phyloP scores from a whole-genome alignment of 345 rosid species.

The Rhodamnia argentea region DNA sequence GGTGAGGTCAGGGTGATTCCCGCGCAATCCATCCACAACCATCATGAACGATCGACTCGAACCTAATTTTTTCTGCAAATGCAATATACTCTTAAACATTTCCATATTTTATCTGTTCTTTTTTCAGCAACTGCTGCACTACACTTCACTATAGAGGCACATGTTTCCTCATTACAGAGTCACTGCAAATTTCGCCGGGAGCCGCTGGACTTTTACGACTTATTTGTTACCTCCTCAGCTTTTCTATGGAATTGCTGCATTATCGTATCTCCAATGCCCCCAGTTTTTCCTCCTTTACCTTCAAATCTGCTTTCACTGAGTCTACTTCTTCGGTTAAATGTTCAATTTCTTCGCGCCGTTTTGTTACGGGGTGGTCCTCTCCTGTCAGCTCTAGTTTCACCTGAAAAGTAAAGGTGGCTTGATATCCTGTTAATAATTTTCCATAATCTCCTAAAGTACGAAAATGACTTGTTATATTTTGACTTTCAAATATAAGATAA shows the following conservation, averaged over 20 bases:
- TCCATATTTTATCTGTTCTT: neutral
- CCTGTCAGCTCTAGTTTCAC: neutral
- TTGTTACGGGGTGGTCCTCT: neutral
- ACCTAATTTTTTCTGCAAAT: neutral
- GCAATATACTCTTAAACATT: neutral
- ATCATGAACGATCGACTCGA: neutral
- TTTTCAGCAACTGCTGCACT: neutral
- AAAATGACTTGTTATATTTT: neutral
- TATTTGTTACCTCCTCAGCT: neutral
- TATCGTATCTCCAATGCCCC: neutral
- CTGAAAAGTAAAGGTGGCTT: neutral
- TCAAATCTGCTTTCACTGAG: no score
- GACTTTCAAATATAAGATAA: neutral
- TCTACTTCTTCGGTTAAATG: no score
- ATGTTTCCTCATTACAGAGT: neutral
- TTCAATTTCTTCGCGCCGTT: no score
- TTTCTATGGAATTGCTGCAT: neutral
- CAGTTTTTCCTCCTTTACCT: no score
- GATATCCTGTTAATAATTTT: neutral
- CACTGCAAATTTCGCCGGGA: neutral
- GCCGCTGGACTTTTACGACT: neutral
- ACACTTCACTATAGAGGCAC: neutral
- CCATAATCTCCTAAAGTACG: neutral
- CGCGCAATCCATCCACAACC: no score
- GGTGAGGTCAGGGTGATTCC: no score